Percentiles rank a stretch among this genome's conserved stretches.
Evolutionary conservation across 306 rosid species (phyloP).

Genomic region (Corylus heterophylla): DNA sequence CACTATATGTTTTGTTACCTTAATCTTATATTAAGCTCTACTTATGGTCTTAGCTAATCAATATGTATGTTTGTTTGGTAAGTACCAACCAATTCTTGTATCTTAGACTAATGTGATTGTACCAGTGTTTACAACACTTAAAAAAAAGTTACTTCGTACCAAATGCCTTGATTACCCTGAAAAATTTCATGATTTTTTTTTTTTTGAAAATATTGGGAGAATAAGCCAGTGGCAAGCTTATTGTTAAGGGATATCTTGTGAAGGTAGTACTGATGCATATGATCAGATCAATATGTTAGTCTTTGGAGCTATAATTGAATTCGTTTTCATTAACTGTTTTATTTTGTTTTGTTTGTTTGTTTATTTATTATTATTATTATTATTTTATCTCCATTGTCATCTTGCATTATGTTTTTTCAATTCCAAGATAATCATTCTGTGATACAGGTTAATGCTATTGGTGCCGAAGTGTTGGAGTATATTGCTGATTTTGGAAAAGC

Average conservation of each 20-base stretch:
- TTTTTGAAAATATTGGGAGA: neutral
- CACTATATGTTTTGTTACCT: neutral
- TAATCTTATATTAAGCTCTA: neutral
- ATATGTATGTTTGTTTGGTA: neutral
- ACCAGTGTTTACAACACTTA: neutral
- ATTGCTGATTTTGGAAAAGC: constrained; percentile 89
- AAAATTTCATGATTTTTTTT: neutral
- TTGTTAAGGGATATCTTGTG: neutral
- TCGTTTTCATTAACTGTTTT: neutral
- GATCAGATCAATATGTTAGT: neutral
- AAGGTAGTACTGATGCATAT: neutral
- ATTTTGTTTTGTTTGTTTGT: no score
- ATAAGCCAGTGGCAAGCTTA: neutral
- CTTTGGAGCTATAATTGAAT: neutral
- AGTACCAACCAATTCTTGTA: neutral
- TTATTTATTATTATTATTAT: no score
- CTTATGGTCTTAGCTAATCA: neutral
- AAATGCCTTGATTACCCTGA: neutral
- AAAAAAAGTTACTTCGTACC: neutral
- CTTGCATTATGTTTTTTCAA: neutral
- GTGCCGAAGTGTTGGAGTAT: constrained; percentile 83
- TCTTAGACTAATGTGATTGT: neutral
- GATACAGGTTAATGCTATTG: constrained; percentile 81
- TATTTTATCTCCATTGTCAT: neutral
- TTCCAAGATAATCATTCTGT: constrained; percentile 11